Evolutionary conservation across 2,329 filamentous ascomycete genomes (phyloP).

Genomic region (Sporothrix pseudoabietina): DNA sequence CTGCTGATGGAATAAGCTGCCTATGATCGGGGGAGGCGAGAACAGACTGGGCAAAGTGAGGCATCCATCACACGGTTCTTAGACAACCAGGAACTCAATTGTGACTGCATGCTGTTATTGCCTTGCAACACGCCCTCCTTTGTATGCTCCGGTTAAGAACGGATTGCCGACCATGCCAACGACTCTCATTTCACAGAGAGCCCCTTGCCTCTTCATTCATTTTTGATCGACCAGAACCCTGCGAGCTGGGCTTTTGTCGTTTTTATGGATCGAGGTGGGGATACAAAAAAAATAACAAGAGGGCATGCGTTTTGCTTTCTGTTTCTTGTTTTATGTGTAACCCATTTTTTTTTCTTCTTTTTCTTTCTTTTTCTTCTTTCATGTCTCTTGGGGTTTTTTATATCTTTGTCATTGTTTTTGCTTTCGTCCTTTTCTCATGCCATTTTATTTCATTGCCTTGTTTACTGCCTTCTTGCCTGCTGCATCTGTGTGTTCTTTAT

Average conservation of each 20-base stretch:
- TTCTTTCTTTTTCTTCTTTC: conserved; percentile 1
- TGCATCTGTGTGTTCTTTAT: conserved; percentile 2
- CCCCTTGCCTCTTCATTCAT: background rate
- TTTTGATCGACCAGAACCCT: background rate
- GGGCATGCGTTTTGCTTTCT: conserved; percentile 24
- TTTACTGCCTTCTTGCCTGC: background rate
- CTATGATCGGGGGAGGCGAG: background rate
- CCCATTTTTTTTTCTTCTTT: conserved; percentile 9
- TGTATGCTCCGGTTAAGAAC: background rate
- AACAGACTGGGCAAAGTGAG: background rate
- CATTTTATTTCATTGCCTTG: background rate
- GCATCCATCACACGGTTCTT: background rate
- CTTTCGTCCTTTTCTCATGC: background rate
- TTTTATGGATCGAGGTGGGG: background rate
- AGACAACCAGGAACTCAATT: background rate
- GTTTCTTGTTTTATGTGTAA: conserved; percentile 27
- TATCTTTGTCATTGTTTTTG: conserved; percentile 24
- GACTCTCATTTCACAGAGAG: background rate
- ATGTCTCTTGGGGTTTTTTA: conserved; percentile 3
- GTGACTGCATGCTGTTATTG: background rate
- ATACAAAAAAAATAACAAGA: conserved; percentile 1
- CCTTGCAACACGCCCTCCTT: background rate
- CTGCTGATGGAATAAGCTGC: background rate
- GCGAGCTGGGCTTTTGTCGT: background rate
- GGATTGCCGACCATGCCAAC: conserved; percentile 4